Conservation (phyloP, 768 basidiomycete species). For the Hericium alpestre region DNA sequence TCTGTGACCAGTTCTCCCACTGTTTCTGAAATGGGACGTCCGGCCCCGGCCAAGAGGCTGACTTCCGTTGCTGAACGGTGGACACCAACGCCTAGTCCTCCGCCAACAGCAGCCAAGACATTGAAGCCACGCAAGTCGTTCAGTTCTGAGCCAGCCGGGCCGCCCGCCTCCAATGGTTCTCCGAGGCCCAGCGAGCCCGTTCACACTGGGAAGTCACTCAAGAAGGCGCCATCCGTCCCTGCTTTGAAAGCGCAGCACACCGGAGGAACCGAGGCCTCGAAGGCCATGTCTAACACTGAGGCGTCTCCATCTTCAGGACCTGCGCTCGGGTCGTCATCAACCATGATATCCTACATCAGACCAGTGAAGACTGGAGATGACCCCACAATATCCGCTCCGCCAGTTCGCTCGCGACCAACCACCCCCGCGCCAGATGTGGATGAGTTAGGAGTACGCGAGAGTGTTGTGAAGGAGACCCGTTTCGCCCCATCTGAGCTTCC, state of each 20-base stretch:
- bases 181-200: not conserved
- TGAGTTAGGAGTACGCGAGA: slow-evolving; percentile 32
- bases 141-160: not conserved
- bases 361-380: slow-evolving; percentile 38
- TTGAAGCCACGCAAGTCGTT: not conserved
- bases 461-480: slow-evolving; percentile 20
- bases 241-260: slow-evolving; percentile 1
- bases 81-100: not conserved
- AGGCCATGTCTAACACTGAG: not conserved
- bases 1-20: slow-evolving; percentile 23
- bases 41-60: slow-evolving; percentile 1
- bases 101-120: not conserved
- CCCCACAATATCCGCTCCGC: slow-evolving; percentile 17
- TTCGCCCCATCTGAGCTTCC: slow-evolving; percentile 23
- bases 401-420: not conserved
- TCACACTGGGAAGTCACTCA: slow-evolving; percentile 4
- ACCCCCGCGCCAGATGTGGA: slow-evolving; percentile 20
- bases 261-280: not conserved
- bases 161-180: not conserved
- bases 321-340: slow-evolving; percentile 59
- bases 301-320: slow-evolving; percentile 6
- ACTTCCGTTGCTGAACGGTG: slow-evolving; percentile 6
- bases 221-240: slow-evolving; percentile 5
- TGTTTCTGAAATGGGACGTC: slow-evolving; percentile 5
- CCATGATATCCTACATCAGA: slow-evolving; percentile 57